Conservation (phyloP, 345 rosid species). For the Citrus sp. region DNA sequence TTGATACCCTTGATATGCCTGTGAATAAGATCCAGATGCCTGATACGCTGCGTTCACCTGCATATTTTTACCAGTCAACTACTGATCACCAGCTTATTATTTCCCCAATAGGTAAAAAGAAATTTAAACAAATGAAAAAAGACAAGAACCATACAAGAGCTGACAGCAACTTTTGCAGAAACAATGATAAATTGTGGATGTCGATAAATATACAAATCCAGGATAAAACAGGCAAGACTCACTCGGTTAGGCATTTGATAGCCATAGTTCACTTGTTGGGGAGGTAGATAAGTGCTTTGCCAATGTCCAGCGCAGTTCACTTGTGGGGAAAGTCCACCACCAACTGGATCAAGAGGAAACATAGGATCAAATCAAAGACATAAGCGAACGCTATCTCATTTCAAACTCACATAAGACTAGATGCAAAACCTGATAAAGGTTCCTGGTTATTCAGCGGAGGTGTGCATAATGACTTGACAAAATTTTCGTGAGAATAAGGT, state of each 20-base stretch:
- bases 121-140: neutral
- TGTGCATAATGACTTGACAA: neutral
- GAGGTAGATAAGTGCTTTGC: conserved; percentile 13
- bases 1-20: conserved; percentile 15
- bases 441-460: conserved; percentile 5
- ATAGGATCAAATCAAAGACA: neutral
- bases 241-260: conserved; percentile 15
- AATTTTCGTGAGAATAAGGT: conserved; percentile 15
- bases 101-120: neutral
- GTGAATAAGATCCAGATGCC: neutral
- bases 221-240: neutral
- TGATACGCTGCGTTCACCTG: conserved; percentile 10
- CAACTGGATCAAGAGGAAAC: conserved; percentile 13
- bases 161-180: neutral
- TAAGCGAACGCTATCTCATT: neutral
- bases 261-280: neutral
- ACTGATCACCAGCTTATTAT: neutral
- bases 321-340: neutral
- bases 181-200: neutral
- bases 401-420: neutral
- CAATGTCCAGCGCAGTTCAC: neutral
- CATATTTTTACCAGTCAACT: neutral
- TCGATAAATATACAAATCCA: neutral
- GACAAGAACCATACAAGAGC: neutral
- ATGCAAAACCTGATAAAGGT: conserved; percentile 16